Evolutionary conservation across 768 basidiomycete species (phyloP), one percentile per base, ranked within the genome.

Genomic region (Mycena galericulata): DNA sequence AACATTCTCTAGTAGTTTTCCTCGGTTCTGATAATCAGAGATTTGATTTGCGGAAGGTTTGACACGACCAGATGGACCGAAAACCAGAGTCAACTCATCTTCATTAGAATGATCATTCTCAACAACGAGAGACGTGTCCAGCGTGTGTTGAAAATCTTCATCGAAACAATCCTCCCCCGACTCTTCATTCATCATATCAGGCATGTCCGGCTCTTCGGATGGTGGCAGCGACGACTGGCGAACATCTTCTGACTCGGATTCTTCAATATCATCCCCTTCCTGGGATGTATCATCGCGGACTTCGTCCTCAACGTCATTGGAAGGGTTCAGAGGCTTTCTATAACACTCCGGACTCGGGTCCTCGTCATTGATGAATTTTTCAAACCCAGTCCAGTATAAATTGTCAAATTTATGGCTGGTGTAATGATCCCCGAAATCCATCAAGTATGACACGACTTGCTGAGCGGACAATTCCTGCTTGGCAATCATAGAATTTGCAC

Each of bases 391-490:
- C 20, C 51, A 53, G 22, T 53, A 53, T 20, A 53, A 14, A 10
- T 53, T 53, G 18, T 18, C 34, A 22, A 20, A 53, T 20, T 34
- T 10, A 20, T 53, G 51, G 32, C 51, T 53, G 9, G 51, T 53
- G 41, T 45, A 80, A 32, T 78, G 75, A 53, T 80, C 76, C 15
- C 75, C 75, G 4, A 58, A 70, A 30, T 72, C 77, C 51, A 75
- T 53, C 0, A 78, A 43, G 54, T 78, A 76, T 1, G 69, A 71
- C 22, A 58, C 64, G 1, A 79, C 75, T 60, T 79, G 78, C 51
- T 73, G 79, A 9, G 64, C 68, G 18, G 75, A 75, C 12, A 80
- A 24, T 66, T 79, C 79, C 49, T 76, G 75, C 12, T 76, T 69
- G 15, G 72, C 69, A 6, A 56, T 56, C 54, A 56, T 38, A 40